A percentile compares a stretch with the other conserved stretches of the same genome.
Evolutionary conservation across 768 basidiomycete species (phyloP).

Genomic region (Boletus pseudopeckii): DNA sequence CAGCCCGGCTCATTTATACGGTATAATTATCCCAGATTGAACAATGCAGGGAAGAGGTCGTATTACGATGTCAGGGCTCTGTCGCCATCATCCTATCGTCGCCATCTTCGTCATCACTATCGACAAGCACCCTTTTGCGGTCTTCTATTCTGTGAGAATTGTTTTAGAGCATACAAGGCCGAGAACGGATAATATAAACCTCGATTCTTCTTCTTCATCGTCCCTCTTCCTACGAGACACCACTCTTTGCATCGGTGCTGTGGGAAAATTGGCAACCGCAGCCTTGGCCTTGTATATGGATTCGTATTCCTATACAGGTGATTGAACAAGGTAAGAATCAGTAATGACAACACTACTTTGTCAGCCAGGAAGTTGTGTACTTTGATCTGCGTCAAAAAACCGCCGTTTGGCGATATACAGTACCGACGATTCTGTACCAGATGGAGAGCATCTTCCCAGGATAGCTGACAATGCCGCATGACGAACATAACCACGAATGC

Average conservation of each 20-base stretch:
- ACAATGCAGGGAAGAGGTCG: not conserved
- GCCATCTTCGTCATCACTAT: constrained; percentile 28
- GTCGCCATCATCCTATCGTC: constrained; percentile 37
- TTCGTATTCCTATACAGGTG: constrained; percentile 71
- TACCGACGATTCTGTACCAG: constrained; percentile 88
- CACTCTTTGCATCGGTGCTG: constrained; percentile 37
- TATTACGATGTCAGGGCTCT: constrained; percentile 16
- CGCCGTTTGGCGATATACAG: constrained; percentile 90
- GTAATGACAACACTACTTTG: not conserved
- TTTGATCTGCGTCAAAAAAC: constrained; percentile 91
- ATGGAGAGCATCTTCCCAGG: constrained; percentile 87
- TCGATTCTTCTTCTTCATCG: constrained; percentile 66
- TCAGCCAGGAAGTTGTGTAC: constrained; percentile 34
- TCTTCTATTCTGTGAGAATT: constrained; percentile 36
- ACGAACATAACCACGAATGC: constrained; percentile 92
- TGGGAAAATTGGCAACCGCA: constrained; percentile 61
- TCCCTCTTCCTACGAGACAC: constrained; percentile 64
- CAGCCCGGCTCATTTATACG: constrained; percentile 21
- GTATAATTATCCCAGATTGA: constrained; percentile 19
- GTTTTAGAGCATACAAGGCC: not conserved
- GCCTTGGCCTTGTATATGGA: constrained; percentile 82
- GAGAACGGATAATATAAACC: constrained; percentile 23
- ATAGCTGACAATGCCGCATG: constrained; percentile 78
- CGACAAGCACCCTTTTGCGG: constrained; percentile 41
- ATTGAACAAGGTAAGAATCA: constrained; percentile 1